These are phyloP conservation scores for Uncinocarpus reesii DNA, from an alignment of 2,329 filamentous ascomycete species.

Conservation along the genomic window DNA sequence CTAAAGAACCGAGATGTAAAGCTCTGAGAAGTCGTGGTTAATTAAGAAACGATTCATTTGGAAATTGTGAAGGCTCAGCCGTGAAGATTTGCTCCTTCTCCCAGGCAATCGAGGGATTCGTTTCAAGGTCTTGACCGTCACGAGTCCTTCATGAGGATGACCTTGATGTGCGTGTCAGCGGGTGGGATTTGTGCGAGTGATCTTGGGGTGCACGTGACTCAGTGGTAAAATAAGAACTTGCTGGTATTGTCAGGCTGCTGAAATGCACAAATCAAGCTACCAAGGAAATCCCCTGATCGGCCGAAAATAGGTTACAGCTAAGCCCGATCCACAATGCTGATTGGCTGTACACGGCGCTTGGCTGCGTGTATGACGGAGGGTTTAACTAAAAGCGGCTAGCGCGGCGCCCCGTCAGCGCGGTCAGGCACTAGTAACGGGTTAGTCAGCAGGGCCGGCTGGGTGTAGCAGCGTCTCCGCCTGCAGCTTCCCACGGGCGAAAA, in stretches of 20 bases:
- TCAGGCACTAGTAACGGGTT: not conserved
- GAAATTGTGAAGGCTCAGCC: too few species aligned
- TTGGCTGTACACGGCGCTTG: not conserved
- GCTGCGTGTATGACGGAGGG: not conserved
- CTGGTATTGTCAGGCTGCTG: not conserved
- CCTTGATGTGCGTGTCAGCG: too few species aligned
- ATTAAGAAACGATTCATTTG: not conserved
- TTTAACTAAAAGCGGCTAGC: not conserved
- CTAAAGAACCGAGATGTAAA: not conserved
- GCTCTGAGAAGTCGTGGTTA: too few species aligned
- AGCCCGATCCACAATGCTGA: not conserved
- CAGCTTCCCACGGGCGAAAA: not conserved
- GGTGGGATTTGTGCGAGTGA: too few species aligned
- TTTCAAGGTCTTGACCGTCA: too few species aligned
- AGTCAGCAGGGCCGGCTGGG: slow-evolving; percentile 9
- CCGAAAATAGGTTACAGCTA: not conserved
- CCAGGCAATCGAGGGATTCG: too few species aligned
- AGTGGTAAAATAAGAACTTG: not conserved
- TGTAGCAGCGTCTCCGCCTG: not conserved
- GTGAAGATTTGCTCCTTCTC: too few species aligned
- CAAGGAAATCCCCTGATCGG: slow-evolving; percentile 1
- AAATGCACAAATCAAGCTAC: not conserved
- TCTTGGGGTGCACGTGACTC: slow-evolving; percentile 3
- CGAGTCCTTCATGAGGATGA: too few species aligned
- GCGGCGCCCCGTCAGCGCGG: not conserved